These are phyloP conservation scores for Phytophthora cajani DNA, from an alignment of 352 stramenopile genomes.

Conservation along the genomic window DNA sequence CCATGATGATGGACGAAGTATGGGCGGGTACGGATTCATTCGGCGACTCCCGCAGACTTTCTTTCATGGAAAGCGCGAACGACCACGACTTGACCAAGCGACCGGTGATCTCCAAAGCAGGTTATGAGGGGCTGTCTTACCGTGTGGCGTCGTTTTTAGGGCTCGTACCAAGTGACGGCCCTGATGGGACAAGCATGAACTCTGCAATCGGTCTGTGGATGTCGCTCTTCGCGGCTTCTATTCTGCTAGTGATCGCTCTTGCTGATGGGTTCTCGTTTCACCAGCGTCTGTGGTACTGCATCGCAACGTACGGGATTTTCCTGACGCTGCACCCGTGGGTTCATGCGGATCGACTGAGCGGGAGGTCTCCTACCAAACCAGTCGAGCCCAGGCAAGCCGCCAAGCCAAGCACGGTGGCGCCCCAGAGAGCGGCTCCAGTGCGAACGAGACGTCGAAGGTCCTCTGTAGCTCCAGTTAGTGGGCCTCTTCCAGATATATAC, in stretches of 20 bases:
- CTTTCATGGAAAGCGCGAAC: constrained; percentile 36
- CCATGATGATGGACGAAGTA: constrained; percentile 42
- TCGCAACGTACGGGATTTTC: constrained; percentile 60
- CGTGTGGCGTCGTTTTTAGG: constrained; percentile 36
- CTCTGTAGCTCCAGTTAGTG: not conserved
- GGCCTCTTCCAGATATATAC: constrained; percentile 35
- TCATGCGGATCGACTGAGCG: constrained; percentile 25
- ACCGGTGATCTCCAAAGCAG: not conserved
- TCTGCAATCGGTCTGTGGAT: constrained; percentile 62
- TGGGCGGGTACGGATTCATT: constrained; percentile 38
- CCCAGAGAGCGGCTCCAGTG: not conserved
- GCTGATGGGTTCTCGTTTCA: constrained; percentile 51
- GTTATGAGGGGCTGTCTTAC: constrained; percentile 20
- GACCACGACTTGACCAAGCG: constrained; percentile 17
- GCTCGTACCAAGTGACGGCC: constrained; percentile 23
- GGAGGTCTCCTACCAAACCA: not conserved
- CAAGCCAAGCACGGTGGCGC: constrained; percentile 8
- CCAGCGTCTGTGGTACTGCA: constrained; percentile 51
- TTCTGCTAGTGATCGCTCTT: constrained; percentile 55
- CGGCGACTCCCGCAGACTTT: constrained; percentile 19
- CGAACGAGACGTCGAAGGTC: constrained; percentile 2
- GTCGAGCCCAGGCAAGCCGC: not conserved
- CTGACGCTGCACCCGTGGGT: constrained; percentile 64
- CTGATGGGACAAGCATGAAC: constrained; percentile 32
- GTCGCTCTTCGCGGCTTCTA: constrained; percentile 57